These are phyloP conservation scores for Ophioceras dolichostomum DNA, from an alignment of 2,329 filamentous ascomycete genomes.

Conservation along the genomic window DNA sequence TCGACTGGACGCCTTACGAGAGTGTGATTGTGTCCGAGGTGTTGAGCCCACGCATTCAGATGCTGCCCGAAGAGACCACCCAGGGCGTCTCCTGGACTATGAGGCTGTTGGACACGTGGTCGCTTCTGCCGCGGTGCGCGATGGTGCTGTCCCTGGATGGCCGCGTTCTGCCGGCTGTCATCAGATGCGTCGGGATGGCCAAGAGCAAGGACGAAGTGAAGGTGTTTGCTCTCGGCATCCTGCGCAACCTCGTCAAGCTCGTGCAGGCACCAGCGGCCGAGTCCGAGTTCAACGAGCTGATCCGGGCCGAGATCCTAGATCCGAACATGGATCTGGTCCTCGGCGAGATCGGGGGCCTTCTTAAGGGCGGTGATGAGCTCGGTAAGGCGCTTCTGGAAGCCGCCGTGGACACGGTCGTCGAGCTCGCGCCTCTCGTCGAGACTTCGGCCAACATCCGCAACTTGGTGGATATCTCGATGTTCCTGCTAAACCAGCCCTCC, in stretches of 20 bases:
- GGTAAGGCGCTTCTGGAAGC: constrained; percentile 67
- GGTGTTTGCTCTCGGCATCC: constrained; percentile 63
- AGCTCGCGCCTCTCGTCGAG: constrained; percentile 58
- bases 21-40: constrained; percentile 61
- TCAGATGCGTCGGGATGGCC: constrained; percentile 57
- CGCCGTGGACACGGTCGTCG: constrained; percentile 68
- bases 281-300: constrained; percentile 43
- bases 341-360: constrained; percentile 53
- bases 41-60: constrained; percentile 63
- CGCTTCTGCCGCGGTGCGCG: constrained; percentile 51
- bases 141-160: constrained; percentile 51
- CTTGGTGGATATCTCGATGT: constrained; percentile 68
- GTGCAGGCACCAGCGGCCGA: constrained; percentile 41
- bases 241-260: constrained; percentile 56
- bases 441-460: constrained; percentile 58
- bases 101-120: constrained; percentile 72
- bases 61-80: constrained; percentile 72
- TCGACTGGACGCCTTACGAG: constrained; percentile 63
- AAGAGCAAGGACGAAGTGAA: constrained; percentile 71
- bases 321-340: constrained; percentile 48
- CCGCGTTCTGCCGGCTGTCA: constrained; percentile 56
- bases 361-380: constrained; percentile 25
- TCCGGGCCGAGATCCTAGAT: constrained; percentile 42
- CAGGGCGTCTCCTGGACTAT: constrained; percentile 80
- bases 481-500: constrained; percentile 74